Base-by-base conservation (phyloP, 2,329 filamentous ascomycete genomes). In the Phialophora expanda region DNA sequence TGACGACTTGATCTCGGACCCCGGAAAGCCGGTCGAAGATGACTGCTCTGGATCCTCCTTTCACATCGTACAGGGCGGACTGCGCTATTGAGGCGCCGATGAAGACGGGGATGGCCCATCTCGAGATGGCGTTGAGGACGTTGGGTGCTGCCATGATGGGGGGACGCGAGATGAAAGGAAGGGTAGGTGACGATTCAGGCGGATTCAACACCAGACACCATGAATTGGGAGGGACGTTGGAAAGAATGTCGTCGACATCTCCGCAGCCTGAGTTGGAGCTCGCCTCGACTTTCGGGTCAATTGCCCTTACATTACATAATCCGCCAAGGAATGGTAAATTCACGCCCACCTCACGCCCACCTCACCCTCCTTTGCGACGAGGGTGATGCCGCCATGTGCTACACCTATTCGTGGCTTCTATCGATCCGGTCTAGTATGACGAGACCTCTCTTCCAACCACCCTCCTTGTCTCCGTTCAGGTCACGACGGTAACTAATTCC, bases 11-110 rank as follows among this genome's bases (percentile, higher is more conserved):
- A 73, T 99, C 94, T 84, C 96, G 94, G 71, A 99, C 95, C 82
- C 95, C 95, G 58, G 88, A 86, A 73, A 98, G 72, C 71, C 95
- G 86, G 84, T 99, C 96, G 84, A 99, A 99, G 83, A 99, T 99
- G 81, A 99, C 93, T 68, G 95, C 95, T 76, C 95, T 89, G 70
- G 90, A 90, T 74, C 95, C 95, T 77, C 95, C 95, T 78, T 92
- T 93, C 77, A 99, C 95, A 80, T 99, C 95, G 88, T 97, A 99
- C 69, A 99, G 87, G 66, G 93, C 92, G 71, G 91, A 86, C 79
- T 93, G 89, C 71, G 87, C 82, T 67, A 94, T 75, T 64, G 87
- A 85, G 73, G 87, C 82, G 73, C 85, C 91, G 72, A 91, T 79
- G 67, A 90, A 87, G 64, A 87, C 84, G 55, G 94, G 93, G 61